phyloP scores from a whole-genome alignment of 805 yeast species.

The Yamadazyma akitaensis region DNA sequence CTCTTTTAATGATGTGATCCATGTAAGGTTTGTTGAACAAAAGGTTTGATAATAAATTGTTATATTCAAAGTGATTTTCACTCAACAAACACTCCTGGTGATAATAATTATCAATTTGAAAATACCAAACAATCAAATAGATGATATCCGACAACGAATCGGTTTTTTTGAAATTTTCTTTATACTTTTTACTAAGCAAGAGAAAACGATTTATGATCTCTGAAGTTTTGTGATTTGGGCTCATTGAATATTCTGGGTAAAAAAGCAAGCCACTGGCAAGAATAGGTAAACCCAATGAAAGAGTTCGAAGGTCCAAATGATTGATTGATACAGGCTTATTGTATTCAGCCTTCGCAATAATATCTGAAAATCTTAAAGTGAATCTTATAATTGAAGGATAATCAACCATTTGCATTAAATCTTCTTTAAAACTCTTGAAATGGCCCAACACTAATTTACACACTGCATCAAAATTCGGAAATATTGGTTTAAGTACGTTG shows the following conservation, averaged over 20 bases:
- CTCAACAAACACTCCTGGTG: constrained; percentile 16
- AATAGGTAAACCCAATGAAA: constrained; percentile 19
- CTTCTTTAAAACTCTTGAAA: constrained; percentile 13
- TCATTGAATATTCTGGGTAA: constrained; percentile 1
- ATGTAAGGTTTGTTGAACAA: constrained; percentile 13
- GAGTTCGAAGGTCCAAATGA: constrained; percentile 14
- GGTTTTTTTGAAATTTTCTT: constrained; percentile 14
- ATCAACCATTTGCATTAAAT: constrained; percentile 12
- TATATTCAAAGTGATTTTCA: constrained; percentile 28
- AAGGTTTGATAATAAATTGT: constrained; percentile 18
- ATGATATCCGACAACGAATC: constrained; percentile 23
- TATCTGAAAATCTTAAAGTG: background rate
- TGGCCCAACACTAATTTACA: constrained; percentile 8
- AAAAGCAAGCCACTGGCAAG: constrained; percentile 20
- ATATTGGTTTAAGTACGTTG: constrained; percentile 7
- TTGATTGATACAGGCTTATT: constrained; percentile 4
- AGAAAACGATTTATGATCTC: constrained; percentile 17
- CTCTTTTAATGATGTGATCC: constrained; percentile 9
- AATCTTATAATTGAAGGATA: constrained; percentile 4
- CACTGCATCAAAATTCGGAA: constrained; percentile 2
- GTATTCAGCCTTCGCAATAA: constrained; percentile 1
- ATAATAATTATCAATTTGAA: constrained; percentile 20
- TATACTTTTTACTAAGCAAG: constrained; percentile 17
- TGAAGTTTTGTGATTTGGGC: constrained; percentile 5
- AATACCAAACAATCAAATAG: constrained; percentile 25